Evolutionary conservation across 257 asterid genomes (phyloP).

Genomic region (Craterostigma plantagineum): DNA sequence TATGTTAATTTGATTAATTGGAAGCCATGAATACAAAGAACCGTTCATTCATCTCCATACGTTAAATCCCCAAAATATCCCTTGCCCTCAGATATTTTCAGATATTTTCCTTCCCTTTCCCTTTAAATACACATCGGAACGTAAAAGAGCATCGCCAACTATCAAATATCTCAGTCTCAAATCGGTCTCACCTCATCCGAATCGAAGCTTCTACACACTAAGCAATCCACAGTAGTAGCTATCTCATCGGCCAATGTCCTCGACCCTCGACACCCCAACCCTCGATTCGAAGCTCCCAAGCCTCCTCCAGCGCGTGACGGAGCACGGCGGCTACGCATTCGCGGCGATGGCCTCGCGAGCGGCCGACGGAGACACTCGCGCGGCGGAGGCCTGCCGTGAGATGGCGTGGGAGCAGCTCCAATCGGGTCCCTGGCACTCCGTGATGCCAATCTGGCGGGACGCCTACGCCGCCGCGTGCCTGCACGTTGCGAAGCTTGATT

Average conservation of each 20-base stretch:
- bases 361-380: slow-evolving; percentile 53
- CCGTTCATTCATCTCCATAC: too few species aligned
- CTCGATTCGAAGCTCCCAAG: slow-evolving; percentile 33
- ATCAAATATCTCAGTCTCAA: not conserved
- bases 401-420: slow-evolving; percentile 99
- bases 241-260: slow-evolving; percentile 12
- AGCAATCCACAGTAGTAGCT: slow-evolving; percentile 5
- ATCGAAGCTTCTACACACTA: slow-evolving; percentile 12
- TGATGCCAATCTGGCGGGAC: slow-evolving; percentile 83
- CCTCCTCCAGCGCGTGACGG: slow-evolving; percentile 35
- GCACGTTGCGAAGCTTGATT: slow-evolving; percentile 55
- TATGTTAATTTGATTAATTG: too few species aligned
- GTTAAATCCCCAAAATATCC: too few species aligned
- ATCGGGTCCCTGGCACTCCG: slow-evolving; percentile 95
- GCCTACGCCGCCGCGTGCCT: slow-evolving; percentile 86
- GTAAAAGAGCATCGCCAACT: too few species aligned
- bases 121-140: too few species aligned
- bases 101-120: not conserved
- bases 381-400: slow-evolving; percentile 92
- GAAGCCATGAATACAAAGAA: too few species aligned
- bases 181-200: too few species aligned
- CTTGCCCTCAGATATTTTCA: too few species aligned
- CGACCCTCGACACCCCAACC: slow-evolving; percentile 43
- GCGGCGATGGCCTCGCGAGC: slow-evolving; percentile 49
- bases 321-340: slow-evolving; percentile 86